phyloP scores from a whole-genome alignment of 805 yeast genomes.

The Teunomyces cretensis region DNA sequence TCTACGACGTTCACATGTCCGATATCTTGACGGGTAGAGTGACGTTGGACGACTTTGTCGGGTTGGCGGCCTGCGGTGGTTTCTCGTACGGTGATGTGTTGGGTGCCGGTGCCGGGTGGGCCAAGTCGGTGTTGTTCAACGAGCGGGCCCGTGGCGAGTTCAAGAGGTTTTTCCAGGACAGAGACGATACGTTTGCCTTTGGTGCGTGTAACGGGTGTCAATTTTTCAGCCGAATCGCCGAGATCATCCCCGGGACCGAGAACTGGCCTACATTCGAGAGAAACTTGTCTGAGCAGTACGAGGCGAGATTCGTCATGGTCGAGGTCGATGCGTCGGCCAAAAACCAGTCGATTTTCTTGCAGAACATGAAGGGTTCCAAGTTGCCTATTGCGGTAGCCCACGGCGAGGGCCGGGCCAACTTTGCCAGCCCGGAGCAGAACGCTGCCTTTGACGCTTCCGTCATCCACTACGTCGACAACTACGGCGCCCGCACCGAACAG shows the following conservation, averaged over 20 bases:
- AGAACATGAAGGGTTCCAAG: slow-evolving; percentile 89
- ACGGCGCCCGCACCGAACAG: slow-evolving; percentile 76
- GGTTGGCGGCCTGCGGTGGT: slow-evolving; percentile 98
- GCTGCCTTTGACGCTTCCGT: slow-evolving; percentile 53
- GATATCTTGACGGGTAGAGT: slow-evolving; percentile 78
- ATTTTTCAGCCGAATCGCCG: slow-evolving; percentile 82
- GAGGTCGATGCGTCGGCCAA: slow-evolving; percentile 59
- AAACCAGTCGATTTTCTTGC: slow-evolving; percentile 66
- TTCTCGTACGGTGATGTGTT: slow-evolving; percentile 98
- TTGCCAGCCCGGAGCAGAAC: slow-evolving; percentile 47
- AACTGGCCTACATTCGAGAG: slow-evolving; percentile 96
- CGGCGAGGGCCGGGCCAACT: slow-evolving; percentile 94
- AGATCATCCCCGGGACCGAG: slow-evolving; percentile 88
- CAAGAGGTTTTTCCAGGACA: slow-evolving; percentile 73
- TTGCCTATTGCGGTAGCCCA: slow-evolving; percentile 98
- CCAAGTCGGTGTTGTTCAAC: slow-evolving; percentile 88
- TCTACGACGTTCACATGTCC: slow-evolving; percentile 96
- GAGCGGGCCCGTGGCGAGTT: slow-evolving; percentile 76
- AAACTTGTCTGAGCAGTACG: slow-evolving; percentile 91
- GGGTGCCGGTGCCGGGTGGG: slow-evolving; percentile 99
- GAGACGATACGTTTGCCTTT: slow-evolving; percentile 91
- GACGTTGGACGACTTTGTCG: slow-evolving; percentile 75
- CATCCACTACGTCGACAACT: slow-evolving; percentile 85
- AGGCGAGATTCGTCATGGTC: slow-evolving; percentile 89
- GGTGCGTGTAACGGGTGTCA: slow-evolving; percentile 99